Conservation (phyloP, 1,284 basidiomycete species). For the Schizophyllum commune region DNA sequence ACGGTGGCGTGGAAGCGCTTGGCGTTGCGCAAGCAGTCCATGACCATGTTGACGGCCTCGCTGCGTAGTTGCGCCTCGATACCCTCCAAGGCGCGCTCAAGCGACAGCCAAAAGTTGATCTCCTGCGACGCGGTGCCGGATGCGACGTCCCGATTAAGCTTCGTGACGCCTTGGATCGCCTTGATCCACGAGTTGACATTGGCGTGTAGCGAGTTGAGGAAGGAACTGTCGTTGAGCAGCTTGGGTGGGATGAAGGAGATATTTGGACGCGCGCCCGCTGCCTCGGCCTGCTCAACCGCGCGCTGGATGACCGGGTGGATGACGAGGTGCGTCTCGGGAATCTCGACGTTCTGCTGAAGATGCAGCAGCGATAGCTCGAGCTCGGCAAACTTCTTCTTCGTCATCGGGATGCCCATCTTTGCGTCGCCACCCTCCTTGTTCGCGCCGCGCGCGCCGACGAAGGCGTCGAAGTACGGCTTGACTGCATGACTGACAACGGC, state of each 20-base stretch:
- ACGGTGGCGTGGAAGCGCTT: slow-evolving; percentile 97
- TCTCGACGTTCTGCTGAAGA: slow-evolving; percentile 98
- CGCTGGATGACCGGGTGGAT: slow-evolving; percentile 88
- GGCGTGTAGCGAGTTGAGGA: slow-evolving; percentile 89
- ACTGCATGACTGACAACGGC: slow-evolving; percentile 95
- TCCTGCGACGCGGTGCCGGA: slow-evolving; percentile 97
- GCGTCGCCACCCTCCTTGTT: slow-evolving; percentile 71
- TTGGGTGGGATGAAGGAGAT: slow-evolving; percentile 72
- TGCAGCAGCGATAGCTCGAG: slow-evolving; percentile 94
- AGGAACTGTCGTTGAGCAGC: slow-evolving; percentile 78
- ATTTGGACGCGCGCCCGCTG: slow-evolving; percentile 52
- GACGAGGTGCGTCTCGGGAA: slow-evolving; percentile 90
- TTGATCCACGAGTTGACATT: slow-evolving; percentile 99
- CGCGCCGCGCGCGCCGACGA: slow-evolving; percentile 71
- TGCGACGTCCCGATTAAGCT: slow-evolving; percentile 87
- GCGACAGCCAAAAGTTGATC: slow-evolving; percentile 97
- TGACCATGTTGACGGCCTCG: slow-evolving; percentile 90
- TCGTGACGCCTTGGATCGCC: slow-evolving; percentile 94
- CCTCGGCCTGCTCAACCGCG: slow-evolving; percentile 76
- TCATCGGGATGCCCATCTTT: slow-evolving; percentile 95
- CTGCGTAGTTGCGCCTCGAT: slow-evolving; percentile 90
- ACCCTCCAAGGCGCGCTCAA: slow-evolving; percentile 88
- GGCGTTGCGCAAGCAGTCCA: slow-evolving; percentile 92
- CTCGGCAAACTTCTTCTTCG: slow-evolving; percentile 99
- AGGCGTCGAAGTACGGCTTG: slow-evolving; percentile 98